These are phyloP conservation scores for Suillus placidus DNA, from an alignment of 768 basidiomycete species.

Conservation along the genomic window DNA sequence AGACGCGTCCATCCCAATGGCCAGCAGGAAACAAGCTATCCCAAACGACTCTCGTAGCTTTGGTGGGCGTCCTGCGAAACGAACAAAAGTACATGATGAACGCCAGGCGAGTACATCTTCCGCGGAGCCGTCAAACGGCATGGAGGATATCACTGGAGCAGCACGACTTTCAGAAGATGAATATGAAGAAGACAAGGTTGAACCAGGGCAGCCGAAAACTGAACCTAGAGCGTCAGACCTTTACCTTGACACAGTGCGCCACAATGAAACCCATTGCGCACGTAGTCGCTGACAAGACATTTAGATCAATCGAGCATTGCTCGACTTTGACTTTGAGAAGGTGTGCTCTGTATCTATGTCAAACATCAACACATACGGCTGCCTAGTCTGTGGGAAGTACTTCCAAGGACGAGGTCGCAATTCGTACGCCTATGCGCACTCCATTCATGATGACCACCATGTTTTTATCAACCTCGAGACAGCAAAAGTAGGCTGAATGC, in stretches of 20 bases:
- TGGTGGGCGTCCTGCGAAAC: constrained; percentile 34
- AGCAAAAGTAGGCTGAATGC: constrained; percentile 64
- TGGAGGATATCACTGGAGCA: constrained; percentile 10
- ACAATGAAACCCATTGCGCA: constrained; percentile 15
- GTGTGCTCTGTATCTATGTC: constrained; percentile 95
- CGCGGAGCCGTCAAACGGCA: constrained; percentile 17
- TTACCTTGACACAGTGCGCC: constrained; percentile 89
- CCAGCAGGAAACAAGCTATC: constrained; percentile 5
- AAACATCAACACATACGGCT: constrained; percentile 97
- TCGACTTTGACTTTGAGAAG: constrained; percentile 99
- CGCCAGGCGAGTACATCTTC: constrained; percentile 5
- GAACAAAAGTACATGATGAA: constrained; percentile 26
- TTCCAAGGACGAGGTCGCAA: constrained; percentile 95
- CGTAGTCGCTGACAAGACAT: constrained; percentile 5
- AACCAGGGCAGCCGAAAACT: constrained; percentile 23
- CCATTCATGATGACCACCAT: constrained; percentile 97
- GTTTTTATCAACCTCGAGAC: constrained; percentile 97
- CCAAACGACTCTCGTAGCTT: background rate
- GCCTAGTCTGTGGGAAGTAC: constrained; percentile 97
- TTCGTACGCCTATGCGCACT: constrained; percentile 95
- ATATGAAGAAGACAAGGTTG: constrained; percentile 31
- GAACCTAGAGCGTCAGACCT: constrained; percentile 70
- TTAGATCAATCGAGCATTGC: constrained; percentile 85
- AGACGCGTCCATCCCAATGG: constrained; percentile 4
- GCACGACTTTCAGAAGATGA: constrained; percentile 25